phyloP scores from a whole-genome alignment of 345 rosid species.

The Hypericum perforatum region DNA sequence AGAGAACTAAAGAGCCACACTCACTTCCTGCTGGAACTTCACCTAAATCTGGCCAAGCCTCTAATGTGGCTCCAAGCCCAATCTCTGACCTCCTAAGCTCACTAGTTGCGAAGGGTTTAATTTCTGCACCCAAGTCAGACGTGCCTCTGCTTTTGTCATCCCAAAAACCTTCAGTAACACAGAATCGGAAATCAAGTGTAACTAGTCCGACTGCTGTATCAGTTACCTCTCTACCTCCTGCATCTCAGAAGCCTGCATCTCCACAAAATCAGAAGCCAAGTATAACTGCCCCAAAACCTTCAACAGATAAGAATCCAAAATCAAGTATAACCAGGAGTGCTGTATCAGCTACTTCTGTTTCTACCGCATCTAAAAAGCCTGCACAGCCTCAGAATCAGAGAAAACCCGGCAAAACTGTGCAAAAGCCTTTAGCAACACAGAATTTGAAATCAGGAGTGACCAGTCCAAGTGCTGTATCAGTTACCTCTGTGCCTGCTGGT shows the following conservation, averaged over 20 bases:
- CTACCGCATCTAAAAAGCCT: too few species aligned
- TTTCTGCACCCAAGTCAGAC: constrained; percentile 59
- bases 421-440: too few species aligned
- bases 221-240: constrained; percentile 30
- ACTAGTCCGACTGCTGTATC: constrained; percentile 22
- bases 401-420: too few species aligned
- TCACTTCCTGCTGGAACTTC: constrained; percentile 33
- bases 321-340: too few species aligned
- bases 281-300: too few species aligned
- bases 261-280: too few species aligned
- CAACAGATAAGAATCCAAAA: too few species aligned
- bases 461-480: too few species aligned
- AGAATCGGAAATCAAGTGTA: constrained; percentile 29
- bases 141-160: constrained; percentile 23
- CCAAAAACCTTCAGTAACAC: constrained; percentile 23
- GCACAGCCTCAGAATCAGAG: too few species aligned
- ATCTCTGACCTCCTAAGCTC: constrained; percentile 75
- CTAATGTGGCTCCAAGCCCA: constrained; percentile 43
- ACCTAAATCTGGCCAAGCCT: constrained; percentile 28
- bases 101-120: constrained; percentile 85
- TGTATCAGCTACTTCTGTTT: too few species aligned
- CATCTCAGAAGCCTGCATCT: not conserved
- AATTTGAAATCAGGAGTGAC: too few species aligned
- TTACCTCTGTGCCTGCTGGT: too few species aligned
- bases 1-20: constrained; percentile 32